phyloP scores from a whole-genome alignment of 345 rosid species.

The Populus ilicifolia region DNA sequence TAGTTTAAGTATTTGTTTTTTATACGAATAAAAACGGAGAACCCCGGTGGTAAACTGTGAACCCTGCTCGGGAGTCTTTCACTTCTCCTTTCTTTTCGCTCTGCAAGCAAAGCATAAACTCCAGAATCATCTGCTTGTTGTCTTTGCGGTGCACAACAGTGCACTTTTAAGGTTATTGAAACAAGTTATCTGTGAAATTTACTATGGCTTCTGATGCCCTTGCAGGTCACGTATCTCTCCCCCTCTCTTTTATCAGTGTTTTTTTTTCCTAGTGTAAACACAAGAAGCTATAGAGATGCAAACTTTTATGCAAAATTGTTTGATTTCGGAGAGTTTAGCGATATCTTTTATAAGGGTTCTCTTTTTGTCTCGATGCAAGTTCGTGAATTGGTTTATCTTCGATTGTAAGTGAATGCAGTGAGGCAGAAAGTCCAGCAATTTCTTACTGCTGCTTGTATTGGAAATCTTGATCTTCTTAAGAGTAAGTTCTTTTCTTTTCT shows the following conservation, averaged over 20 bases:
- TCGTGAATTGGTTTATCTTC: constrained; percentile 7
- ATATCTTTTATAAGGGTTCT: neutral
- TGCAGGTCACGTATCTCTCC: constrained; percentile 48
- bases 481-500: constrained; percentile 41
- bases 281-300: neutral
- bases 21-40: neutral
- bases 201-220: constrained; percentile 74
- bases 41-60: neutral
- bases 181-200: neutral
- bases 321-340: neutral
- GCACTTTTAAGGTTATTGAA: neutral
- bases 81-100: neutral
- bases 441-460: constrained; percentile 62
- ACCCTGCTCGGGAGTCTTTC: neutral
- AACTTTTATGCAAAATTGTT: no score
- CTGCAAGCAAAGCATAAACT: neutral
- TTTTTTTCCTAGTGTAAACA: neutral
- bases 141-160: neutral
- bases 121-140: neutral
- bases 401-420: constrained; percentile 30
- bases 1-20: neutral
- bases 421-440: constrained; percentile 71
- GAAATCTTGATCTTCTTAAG: constrained; percentile 82
- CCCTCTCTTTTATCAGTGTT: neutral
- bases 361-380: neutral